A percentile compares a stretch with the other conserved stretches of the same genome.
phyloP scores from a whole-genome alignment of 2,329 filamentous ascomycete species.

The Aquanectria penicillioides region DNA sequence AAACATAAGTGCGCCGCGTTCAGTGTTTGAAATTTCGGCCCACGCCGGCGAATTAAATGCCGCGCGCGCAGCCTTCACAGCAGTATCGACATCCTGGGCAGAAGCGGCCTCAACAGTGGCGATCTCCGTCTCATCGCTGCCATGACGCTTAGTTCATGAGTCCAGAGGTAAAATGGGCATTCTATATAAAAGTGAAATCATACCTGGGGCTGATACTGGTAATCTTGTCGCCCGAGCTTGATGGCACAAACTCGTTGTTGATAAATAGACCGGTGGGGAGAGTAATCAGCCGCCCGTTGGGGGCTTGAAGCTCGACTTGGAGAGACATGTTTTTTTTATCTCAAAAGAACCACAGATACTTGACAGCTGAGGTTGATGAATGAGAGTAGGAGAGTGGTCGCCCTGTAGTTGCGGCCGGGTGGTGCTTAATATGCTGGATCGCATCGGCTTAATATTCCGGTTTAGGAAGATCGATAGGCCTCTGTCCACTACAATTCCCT shows the following conservation, averaged over 20 bases:
- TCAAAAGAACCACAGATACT: not conserved
- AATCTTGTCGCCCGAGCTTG: slow-evolving; percentile 63
- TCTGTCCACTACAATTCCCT: not conserved
- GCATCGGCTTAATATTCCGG: not conserved
- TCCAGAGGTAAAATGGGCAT: not conserved
- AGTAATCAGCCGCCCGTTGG: slow-evolving; percentile 72
- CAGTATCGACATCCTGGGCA: slow-evolving; percentile 36
- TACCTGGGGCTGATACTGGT: slow-evolving; percentile 62
- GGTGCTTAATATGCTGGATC: slow-evolving; percentile 8
- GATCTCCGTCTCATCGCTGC: slow-evolving; percentile 23
- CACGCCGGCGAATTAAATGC: slow-evolving; percentile 57
- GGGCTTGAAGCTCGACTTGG: slow-evolving; percentile 69
- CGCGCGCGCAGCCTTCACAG: slow-evolving; percentile 61
- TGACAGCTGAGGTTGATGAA: not conserved
- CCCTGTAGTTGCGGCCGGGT: not conserved
- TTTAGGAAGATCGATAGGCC: slow-evolving; percentile 21
- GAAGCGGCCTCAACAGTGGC: slow-evolving; percentile 31
- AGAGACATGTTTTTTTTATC: slow-evolving; percentile 17
- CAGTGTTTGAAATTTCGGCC: slow-evolving; percentile 61
- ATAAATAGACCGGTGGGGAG: slow-evolving; percentile 77
- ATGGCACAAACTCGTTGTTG: slow-evolving; percentile 76
- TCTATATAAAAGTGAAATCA: no score
- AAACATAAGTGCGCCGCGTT: slow-evolving; percentile 73
- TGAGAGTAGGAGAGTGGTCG: not conserved
- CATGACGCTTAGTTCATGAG: not conserved